Base-by-base conservation (phyloP, 495 filamentous ascomycete genomes). In the Rostrohypoxylon terebratum region DNA sequence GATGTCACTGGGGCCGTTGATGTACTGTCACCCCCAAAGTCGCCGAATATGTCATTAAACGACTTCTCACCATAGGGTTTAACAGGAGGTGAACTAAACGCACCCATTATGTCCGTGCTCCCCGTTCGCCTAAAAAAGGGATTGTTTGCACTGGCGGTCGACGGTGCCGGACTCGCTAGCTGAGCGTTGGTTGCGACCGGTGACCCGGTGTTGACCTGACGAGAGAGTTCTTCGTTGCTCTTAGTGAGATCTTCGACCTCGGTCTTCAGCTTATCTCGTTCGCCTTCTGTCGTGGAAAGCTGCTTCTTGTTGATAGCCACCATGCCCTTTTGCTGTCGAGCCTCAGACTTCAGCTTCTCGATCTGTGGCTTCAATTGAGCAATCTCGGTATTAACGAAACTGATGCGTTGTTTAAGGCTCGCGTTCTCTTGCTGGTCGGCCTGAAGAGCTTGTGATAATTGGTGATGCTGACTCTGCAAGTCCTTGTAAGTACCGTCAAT, bases 281-380 rank as follows among this genome's bases (percentile, higher is more conserved):
- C 96, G 33, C 85, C 87, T 79, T 99, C 96, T 67, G 90, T 90
- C 1, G 95, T 97, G 38, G 91, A 86, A 53, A 98, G 85, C 81
- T 99, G 96, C 82, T 99, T 98, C 83, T 96, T 98, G 82, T 96
- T 97, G 81, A 99, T 98, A 4, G 96, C 93, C 48, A 96, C 96
- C 47, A 97, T 81, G 9, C 96, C 96, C 80, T 96, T 97, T 81
- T 98, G 94, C 77, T 97, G 96, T 20, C 96, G 89, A 42, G 94
- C 93, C 70, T 96, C 93, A 10, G 89, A 91, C 77, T 93, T 91
- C 59, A 96, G 84, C 82, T 97, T 97, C 72, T 99, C 96, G 55
- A 98, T 85, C 57, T 94, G 89, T 7, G 93, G 94, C 79, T 92
- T 94, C 33, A 98, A 83, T 80, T 92, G 90, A 34, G 87, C 84